Base-by-base conservation (phyloP, 768 basidiomycete species). In the Termitomyces sp. region DNA sequence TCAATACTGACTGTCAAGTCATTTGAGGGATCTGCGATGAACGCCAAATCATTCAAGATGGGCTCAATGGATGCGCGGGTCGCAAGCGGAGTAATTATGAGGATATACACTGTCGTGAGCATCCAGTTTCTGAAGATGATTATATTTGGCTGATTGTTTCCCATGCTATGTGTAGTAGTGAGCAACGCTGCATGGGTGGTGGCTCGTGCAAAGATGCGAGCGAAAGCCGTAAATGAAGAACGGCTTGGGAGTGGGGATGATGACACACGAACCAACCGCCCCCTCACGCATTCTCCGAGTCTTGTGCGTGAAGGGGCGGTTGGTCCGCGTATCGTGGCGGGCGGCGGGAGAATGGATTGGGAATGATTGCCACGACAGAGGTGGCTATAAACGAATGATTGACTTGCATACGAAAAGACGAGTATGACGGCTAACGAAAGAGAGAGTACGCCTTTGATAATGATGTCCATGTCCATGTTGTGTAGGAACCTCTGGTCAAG, bases 401-500 rank as follows among this genome's bases (percentile, higher is more conserved):
- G 42, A 9, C 12, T 31, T 14, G 15, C 29, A 17, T 29, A 20
- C 20, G 25, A 25, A 25, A 45, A 43, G n/a, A n/a, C 43, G 42
- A 54, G 42, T 31, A 36, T 29, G 43, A 46, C 0, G 10, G 34
- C 34, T 17, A 54, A 0, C 3, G 17, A 10, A 48, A 46, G 49
- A 0, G 46, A 40, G 11, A 56, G 45, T 54, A 55, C 7, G 53
- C 14, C 17, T 56, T 37, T 14, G 7, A 55, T 34, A 37, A 46
- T 36, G 9, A 20, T 48, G 60, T 60, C 53, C 60, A 20, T 48
- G 60, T 60, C 53, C 60, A 60, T 55, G 6, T 29, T 34, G 51
- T 55, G 46, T 54, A 60, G 46, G 38, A 55, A n/a, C 36, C 55
- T 25, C 5, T 54, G 34, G 52, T 32, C 40, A n/a, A 43, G 20